phyloP scores from a whole-genome alignment of 345 rosid genomes.

The Alliaria petiolata region DNA sequence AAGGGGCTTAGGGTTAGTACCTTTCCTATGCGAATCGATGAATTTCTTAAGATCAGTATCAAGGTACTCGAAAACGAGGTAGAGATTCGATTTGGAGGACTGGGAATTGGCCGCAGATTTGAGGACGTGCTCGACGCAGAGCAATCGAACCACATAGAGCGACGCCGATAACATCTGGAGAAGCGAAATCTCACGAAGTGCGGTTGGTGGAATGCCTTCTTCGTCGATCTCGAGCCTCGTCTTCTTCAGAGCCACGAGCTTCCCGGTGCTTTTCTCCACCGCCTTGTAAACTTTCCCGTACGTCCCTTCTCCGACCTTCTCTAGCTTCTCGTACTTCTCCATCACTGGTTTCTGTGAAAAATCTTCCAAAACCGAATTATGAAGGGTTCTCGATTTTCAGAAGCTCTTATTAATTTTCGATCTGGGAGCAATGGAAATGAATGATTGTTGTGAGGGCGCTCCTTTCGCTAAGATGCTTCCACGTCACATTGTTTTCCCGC shows the following conservation, averaged over 20 bases:
- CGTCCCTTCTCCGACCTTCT: conserved; percentile 96
- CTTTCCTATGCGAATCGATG: conserved; percentile 74
- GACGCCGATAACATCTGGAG: conserved; percentile 92
- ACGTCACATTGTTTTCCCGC: conserved; percentile 27
- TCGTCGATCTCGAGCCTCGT: conserved; percentile 96
- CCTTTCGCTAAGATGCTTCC: conserved; percentile 10
- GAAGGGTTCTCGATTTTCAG: background rate
- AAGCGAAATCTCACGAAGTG: conserved; percentile 89
- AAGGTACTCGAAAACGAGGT: conserved; percentile 84
- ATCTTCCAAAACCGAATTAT: background rate
- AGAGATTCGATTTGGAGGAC: conserved; percentile 60
- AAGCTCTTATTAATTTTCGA: background rate
- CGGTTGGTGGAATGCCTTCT: conserved; percentile 96
- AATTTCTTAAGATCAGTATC: conserved; percentile 95
- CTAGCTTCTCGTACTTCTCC: conserved; percentile 97
- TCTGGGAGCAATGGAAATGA: background rate
- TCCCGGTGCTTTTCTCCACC: conserved; percentile 69
- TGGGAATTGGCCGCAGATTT: conserved; percentile 16
- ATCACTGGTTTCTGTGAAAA: conserved; percentile 23
- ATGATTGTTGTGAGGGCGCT: background rate
- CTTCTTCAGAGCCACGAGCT: conserved; percentile 83
- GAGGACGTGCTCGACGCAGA: conserved; percentile 76
- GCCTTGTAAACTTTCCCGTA: conserved; percentile 98
- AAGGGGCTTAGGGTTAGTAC: conserved; percentile 66
- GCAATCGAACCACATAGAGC: conserved; percentile 84